phyloP scores from a whole-genome alignment of 305 asterid species.

The Fraxinus nigra region DNA sequence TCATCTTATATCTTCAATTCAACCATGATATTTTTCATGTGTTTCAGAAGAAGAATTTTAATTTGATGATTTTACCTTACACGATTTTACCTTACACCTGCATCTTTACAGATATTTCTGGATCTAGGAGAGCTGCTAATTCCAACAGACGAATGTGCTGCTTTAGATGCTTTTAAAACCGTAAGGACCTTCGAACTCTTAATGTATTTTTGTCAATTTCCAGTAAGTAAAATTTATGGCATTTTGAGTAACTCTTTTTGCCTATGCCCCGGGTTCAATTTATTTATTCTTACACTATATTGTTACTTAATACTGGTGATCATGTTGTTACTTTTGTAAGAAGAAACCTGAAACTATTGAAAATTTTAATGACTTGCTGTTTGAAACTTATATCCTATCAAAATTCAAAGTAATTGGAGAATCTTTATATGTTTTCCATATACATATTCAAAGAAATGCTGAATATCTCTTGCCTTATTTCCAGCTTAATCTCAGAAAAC shows the following conservation, averaged over 20 bases:
- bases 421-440: neutral
- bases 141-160: conserved; percentile 72
- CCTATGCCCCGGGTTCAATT: neutral
- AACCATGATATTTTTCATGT: neutral
- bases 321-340: neutral
- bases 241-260: neutral
- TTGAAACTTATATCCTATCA: conserved; percentile 3
- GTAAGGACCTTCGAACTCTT: conserved; percentile 43
- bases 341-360: neutral
- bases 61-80: conserved; percentile 9
- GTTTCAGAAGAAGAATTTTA: neutral
- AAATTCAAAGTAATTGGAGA: neutral
- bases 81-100: conserved; percentile 17
- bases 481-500: neutral
- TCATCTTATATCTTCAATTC: conserved; percentile 3
- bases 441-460: neutral
- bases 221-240: neutral
- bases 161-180: conserved; percentile 85
- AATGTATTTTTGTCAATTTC: conserved; percentile 18
- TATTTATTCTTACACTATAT: neutral
- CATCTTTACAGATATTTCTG: conserved; percentile 68
- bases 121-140: conserved; percentile 92
- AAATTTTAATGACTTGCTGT: conserved; percentile 7
- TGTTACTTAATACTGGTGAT: neutral
- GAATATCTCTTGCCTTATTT: neutral